Conservation (phyloP, 75 land plant species). For the Gnetum montanum region DNA sequence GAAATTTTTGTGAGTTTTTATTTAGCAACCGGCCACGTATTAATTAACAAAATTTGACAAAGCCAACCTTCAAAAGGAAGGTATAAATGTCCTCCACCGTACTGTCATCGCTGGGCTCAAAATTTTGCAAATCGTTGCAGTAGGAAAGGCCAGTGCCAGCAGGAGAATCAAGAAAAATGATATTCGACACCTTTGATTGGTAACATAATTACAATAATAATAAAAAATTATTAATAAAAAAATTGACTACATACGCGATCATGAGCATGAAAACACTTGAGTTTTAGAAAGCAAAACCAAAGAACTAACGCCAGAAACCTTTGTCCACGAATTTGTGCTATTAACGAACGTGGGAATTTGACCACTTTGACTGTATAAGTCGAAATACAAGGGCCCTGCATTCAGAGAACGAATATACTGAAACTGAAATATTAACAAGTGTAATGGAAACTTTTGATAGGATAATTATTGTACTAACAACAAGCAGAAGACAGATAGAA, state of each 20-base stretch:
- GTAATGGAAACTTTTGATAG: no score
- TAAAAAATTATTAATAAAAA: no score
- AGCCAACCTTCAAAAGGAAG: conserved; percentile 56
- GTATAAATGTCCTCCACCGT: conserved; percentile 17
- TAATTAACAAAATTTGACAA: no score
- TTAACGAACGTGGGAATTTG: conserved; percentile 28
- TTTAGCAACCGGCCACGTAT: no score
- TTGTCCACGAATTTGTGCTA: conserved; percentile 51
- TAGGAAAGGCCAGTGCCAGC: conserved; percentile 43
- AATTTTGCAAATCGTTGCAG: conserved; percentile 24
- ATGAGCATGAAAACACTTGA: no score
- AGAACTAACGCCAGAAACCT: conserved; percentile 20
- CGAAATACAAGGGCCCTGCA: conserved; percentile 47
- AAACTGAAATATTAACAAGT: no score
- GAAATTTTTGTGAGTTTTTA: no score
- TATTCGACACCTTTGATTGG: conserved; percentile 35
- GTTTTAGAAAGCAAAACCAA: no score
- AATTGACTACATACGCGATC: no score
- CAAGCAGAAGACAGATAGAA: background rate
- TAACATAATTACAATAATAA: no score
- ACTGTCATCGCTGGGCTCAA: conserved; percentile 16
- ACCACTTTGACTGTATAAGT: conserved; percentile 15
- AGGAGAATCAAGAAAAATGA: conserved; percentile 39
- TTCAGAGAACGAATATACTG: no score
- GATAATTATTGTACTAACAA: no score